Evolutionary conservation across 345 rosid genomes (phyloP), one percentile per base, ranked within the genome.

Genomic region (Lagerstroemia speciosa): DNA sequence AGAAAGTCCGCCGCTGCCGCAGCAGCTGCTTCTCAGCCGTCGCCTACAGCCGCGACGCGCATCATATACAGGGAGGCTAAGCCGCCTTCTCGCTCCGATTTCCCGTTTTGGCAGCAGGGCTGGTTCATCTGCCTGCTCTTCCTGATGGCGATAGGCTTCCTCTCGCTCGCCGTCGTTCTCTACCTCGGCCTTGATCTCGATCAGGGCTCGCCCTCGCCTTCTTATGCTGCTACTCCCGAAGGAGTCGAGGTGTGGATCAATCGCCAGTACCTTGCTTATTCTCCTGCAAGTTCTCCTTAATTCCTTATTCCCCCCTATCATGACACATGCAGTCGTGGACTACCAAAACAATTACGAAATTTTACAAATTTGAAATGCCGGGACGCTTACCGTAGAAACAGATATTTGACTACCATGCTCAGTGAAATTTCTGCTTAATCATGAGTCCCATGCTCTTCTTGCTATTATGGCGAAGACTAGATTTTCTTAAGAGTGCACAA

Each of bases 41-140:
- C 46, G 46, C 46, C 55, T 57, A 45, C 79, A 16, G 15, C 70
- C 46, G 45, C 76, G 5, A 77, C 72, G 1, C 73, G 75, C 37
- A 64, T 74, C 66, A 72, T 67, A 22, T 66, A 63, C 82, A 65
- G 77, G 24, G 78, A 80, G 65, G 52, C 74, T 55, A 64, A 67
- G 66, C 70, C 57, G 9, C 48, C 11, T 22, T 46, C 71, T 26
- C 68, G 10, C 10, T 60, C 76, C 14, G 83, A 71, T 29, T 67
- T 50, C 68, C 93, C 95, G n/a, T 90, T 90, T 73, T 90, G 93
- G 95, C 91, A 82, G 71, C 85, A 82, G 78, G 85, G 77, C 50
- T 92, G 98, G 98, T 92, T 92, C 76, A 81, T 92, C 19, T 86
- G 61, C 8, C 48, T 88, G 17, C 89, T 92, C 2, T 87, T 92